Base-by-base conservation (phyloP, 2,329 filamentous ascomycete genomes). In the Talaromyces atroroseus region DNA sequence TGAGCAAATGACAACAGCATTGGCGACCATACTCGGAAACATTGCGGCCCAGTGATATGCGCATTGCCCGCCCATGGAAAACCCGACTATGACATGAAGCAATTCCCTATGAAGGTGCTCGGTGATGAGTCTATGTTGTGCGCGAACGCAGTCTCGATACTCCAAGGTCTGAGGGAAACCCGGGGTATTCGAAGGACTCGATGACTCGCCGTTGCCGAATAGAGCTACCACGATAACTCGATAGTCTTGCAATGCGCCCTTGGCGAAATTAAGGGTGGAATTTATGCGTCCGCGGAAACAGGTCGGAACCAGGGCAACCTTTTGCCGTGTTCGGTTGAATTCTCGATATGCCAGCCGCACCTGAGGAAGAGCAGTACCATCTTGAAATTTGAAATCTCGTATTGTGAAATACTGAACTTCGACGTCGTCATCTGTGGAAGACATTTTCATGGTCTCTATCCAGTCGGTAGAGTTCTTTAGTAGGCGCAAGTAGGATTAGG, bases 271-370 rank as follows among this genome's bases (percentile, higher is more conserved):
- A 2, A 78, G 61, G 1, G 81, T 82, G 2, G 67, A 73, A 29
- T 75, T 72, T 18, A 84, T 74, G 8, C 72, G 72, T 23, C 82
- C 81, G 5, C 76, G 74, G 64, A 80, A 84, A 65, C 81, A 84
- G 2, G 80, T 83, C 23, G 78, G 75, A 12, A 84, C 74, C 14
- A 83, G 65, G 16, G 76, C 74, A n/a, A 64, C 8, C 66, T 48
- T 76, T 72, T 24, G 65, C 66, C 5, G 60, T 58, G 69, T 63
- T 8, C 71, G 64, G 60, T 77, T 77, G 63, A 74, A 69, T 6
- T 71, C 72, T 48, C 71, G 71, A 65, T 78, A 79, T 42, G 78
- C 66, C 51, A 75, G 49, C 46, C 61, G 64, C 38, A 70, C 65
- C 7, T 66, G 49, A 12, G 71, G 63, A 21, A 72, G 61, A 4